These are phyloP conservation scores for Calonectria naviculata DNA, from an alignment of 2,329 filamentous ascomycete species.

Conservation along the genomic window DNA sequence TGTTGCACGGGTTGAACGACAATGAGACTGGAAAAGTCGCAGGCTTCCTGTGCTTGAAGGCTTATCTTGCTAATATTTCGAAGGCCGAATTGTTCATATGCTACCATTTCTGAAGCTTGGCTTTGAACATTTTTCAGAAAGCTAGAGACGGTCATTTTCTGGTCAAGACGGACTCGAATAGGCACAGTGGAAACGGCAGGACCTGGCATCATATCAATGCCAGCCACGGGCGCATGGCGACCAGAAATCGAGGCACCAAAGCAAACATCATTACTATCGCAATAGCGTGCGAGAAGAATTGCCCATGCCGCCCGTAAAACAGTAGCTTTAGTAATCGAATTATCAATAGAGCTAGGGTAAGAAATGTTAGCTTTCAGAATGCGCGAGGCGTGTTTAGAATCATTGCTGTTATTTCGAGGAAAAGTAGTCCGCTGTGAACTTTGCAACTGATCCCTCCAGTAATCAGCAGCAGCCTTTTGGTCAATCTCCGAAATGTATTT, in stretches of 20 bases:
- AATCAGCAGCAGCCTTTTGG: background rate
- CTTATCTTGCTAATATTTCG: constrained; percentile 30
- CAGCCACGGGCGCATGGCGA: constrained; percentile 38
- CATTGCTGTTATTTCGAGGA: background rate
- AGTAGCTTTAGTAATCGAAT: constrained; percentile 45
- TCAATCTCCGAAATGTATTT: background rate
- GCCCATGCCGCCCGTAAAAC: constrained; percentile 56
- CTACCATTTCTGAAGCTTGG: constrained; percentile 24
- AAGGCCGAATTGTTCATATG: constrained; percentile 29
- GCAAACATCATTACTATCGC: constrained; percentile 49
- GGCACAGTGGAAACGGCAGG: constrained; percentile 49
- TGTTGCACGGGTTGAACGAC: constrained; percentile 8
- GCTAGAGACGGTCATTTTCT: constrained; percentile 41
- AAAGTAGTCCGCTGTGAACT: background rate
- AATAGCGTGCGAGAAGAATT: constrained; percentile 57
- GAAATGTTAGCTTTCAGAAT: constrained; percentile 23
- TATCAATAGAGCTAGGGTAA: constrained; percentile 57
- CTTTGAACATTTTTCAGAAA: constrained; percentile 51
- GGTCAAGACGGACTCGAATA: constrained; percentile 39
- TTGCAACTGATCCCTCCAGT: background rate
- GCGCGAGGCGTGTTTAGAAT: background rate
- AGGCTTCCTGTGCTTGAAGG: constrained; percentile 4
- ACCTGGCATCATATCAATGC: constrained; percentile 34
- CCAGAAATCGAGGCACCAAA: constrained; percentile 57
- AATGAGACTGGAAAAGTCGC: constrained; percentile 21